Percentiles rank a stretch among this genome's conserved stretches.
Conservation (phyloP, 192 early-diverging fungal genomes). For the Backusella sp. region DNA sequence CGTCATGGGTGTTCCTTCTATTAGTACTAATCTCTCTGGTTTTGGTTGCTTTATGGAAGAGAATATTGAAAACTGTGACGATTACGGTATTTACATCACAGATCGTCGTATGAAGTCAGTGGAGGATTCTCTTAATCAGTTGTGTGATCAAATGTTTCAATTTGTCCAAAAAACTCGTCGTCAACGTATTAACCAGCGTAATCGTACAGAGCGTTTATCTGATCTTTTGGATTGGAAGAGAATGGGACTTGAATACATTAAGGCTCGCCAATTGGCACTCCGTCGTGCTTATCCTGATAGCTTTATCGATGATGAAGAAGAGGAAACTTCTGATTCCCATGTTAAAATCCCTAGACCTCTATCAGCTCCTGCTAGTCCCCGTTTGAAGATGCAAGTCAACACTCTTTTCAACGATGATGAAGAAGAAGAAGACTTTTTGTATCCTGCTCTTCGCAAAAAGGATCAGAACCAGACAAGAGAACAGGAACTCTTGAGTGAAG, state of each 20-base stretch:
- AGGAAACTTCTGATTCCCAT: slow-evolving; percentile 54
- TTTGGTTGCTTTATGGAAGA: slow-evolving; percentile 99
- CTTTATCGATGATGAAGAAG: slow-evolving; percentile 67
- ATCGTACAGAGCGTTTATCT: slow-evolving; percentile 91
- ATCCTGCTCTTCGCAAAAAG: slow-evolving; percentile 34
- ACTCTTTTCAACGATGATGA: slow-evolving; percentile 36
- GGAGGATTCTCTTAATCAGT: slow-evolving; percentile 92
- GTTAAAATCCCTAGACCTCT: slow-evolving; percentile 85
- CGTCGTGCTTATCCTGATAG: slow-evolving; percentile 87
- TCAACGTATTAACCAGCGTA: slow-evolving; percentile 98
- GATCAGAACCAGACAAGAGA: slow-evolving; percentile 23
- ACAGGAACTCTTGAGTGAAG: slow-evolving; percentile 39
- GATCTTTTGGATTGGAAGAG: slow-evolving; percentile 98
- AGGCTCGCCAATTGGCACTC: slow-evolving; percentile 90
- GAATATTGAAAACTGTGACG: slow-evolving; percentile 85
- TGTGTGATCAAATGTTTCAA: slow-evolving; percentile 85
- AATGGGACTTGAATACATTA: slow-evolving; percentile 97
- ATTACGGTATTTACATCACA: slow-evolving; percentile 98
- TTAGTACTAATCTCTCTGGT: slow-evolving; percentile 95
- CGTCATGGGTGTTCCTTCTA: slow-evolving; percentile 95
- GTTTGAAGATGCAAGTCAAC: slow-evolving; percentile 40
- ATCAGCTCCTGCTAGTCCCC: slow-evolving; percentile 84
- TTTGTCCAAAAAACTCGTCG: slow-evolving; percentile 95
- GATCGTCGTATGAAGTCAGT: slow-evolving; percentile 90
- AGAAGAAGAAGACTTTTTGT: slow-evolving; percentile 38